Evolutionary conservation across 192 early-diverging fungal genomes (phyloP), one percentile per base, ranked within the genome.

Genomic region (Geranomyces variabilis): DNA sequence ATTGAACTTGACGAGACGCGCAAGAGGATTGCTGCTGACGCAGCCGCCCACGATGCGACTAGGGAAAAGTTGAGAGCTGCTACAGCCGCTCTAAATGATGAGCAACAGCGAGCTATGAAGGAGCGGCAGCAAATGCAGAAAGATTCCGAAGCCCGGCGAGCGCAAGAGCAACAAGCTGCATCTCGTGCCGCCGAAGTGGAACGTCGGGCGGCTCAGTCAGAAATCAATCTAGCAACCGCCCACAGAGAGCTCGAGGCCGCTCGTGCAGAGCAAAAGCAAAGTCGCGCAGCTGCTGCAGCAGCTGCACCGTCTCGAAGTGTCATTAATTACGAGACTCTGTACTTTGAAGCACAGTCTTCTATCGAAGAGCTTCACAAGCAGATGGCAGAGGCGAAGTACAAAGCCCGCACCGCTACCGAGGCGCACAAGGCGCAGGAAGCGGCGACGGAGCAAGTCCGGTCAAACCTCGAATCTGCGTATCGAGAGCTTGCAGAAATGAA

Each of bases 1-100:
- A 53, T 77, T 28, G 83, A 85, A 63, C 21, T 82, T 13, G 49
- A 46, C 30, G 77, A 84, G 8, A 47, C 36, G 19, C 21, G 36
- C 12, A 48, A 63, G 31, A 60, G 55, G 49, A 34, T 79, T 34
- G 36, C 72, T 63, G 45, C 30, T 21, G 73, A 81, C 30, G 56
- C 45, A 5, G 69, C 12, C 17, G 62, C 34, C 7, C 67, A 69
- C 55, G 36, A 44, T 6, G 53, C 9, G 2, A 63, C 62, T 19
- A 66, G 61, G 57, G 62, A 43, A 9, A 76, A 76, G 51, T 30
- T 63, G 22, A 55, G 44, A 33, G 61, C 13, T 19, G 31, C 13
- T n/a, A 36, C 45, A 71, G 53, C n/a, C 0, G 59, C 33, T 19
- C 15, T 66, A 13, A 17, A 49, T 13, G 47, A 51, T 17, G 31